Base-by-base conservation (phyloP, 2,329 filamentous ascomycete species). In the Fusarium cyanostomum region DNA sequence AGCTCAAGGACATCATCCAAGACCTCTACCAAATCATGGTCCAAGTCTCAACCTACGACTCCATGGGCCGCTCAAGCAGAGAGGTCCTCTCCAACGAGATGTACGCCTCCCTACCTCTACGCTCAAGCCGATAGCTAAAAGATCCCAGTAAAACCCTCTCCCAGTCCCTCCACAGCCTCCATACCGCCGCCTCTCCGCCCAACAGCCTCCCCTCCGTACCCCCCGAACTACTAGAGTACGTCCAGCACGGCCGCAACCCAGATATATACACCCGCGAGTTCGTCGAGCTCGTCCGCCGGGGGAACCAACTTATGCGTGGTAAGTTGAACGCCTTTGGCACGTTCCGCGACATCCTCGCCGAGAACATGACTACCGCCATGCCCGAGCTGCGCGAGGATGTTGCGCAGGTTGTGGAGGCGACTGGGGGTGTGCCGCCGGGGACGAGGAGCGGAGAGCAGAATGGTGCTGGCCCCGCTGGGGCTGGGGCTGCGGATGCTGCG, bases 201-300 rank as follows among this genome's bases (percentile, higher is more conserved):
- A 59, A 73, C 64, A 61, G 69, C 18, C 80, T 87, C 35, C 84
- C 85, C 5, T 75, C 74, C 28, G 81, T 89, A 18, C 87, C 87
- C 3, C 83, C 83, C 48, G 87, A 89, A 70, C 82, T 90, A 11
- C 81, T 90, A 59, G 80, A 86, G 71, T 91, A 91, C 77, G 88
- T 91, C 69, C 88, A 91, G 74, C 85, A 86, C 72, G 88, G 88
- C 39, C 86, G 88, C 46, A 91, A 91, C 78, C 88, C 88, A 3
- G 88, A 91, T 76, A 90, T 91, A 68, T 91, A 91, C 80, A 91
- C 88, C 52, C 82, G 88, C 70, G 88, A 91, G 78, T 90, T 91
- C 70, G 87, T 90, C 70, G 88, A 91, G 83, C 80, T 88, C 49
- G 87, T 88, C 21, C 79, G 87, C 52, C 80, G 87, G 42, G 81